Conservation (phyloP, 1,284 basidiomycete species). For the Rhodotorula mucilaginosa region DNA sequence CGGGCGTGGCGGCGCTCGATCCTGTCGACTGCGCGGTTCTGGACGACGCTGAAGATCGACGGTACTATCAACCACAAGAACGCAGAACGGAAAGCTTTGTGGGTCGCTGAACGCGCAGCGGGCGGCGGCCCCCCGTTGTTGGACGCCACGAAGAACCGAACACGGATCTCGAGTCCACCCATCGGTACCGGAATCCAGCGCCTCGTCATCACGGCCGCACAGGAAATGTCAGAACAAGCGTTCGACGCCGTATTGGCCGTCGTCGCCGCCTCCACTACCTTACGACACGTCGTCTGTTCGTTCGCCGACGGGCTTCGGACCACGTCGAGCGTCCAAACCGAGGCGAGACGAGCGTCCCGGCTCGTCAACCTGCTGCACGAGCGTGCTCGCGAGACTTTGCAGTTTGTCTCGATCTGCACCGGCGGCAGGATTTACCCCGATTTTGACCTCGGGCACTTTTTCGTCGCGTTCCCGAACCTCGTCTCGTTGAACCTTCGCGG, state of each 20-base stretch:
- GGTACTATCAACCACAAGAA: slow-evolving; percentile 25
- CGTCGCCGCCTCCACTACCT: not conserved
- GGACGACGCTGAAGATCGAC: slow-evolving; percentile 24
- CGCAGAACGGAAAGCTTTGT: slow-evolving; percentile 8
- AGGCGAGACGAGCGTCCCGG: slow-evolving; percentile 2
- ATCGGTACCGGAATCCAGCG: slow-evolving; percentile 1
- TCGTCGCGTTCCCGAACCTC: slow-evolving; percentile 12
- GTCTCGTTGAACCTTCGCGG: slow-evolving; percentile 14
- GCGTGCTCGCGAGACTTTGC: not conserved
- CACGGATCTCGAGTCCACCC: not conserved
- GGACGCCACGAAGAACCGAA: not conserved
- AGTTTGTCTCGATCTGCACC: slow-evolving; percentile 2
- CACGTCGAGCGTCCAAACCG: slow-evolving; percentile 11
- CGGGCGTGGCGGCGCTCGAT: slow-evolving; percentile 23
- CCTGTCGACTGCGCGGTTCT: slow-evolving; percentile 15
- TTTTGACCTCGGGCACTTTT: slow-evolving; percentile 20
- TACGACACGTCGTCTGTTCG: slow-evolving; percentile 22
- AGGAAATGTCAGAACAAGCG: slow-evolving; percentile 11
- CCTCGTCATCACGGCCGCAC: slow-evolving; percentile 26
- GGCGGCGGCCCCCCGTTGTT: not conserved
- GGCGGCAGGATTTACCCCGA: slow-evolving; percentile 21
- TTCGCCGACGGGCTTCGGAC: slow-evolving; percentile 27
- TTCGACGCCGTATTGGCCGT: not conserved
- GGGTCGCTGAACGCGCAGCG: not conserved
- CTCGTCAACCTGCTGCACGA: slow-evolving; percentile 15